Evolutionary conservation across 1,139 yeast species (phyloP), one percentile per base, ranked within the genome.

Genomic region (Taphrina deformans): DNA sequence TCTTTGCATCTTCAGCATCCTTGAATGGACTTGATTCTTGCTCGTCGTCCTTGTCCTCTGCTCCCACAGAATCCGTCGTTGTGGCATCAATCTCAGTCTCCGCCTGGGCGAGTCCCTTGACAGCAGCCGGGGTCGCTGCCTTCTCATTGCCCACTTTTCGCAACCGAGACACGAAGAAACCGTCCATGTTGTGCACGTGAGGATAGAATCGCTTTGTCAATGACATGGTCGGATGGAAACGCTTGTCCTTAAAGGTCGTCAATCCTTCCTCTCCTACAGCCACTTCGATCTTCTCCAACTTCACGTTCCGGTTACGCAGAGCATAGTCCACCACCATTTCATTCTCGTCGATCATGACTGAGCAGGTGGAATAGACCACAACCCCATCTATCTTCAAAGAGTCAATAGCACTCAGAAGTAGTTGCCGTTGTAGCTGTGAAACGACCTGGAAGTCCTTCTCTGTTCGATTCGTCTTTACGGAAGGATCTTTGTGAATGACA

Each of bases 311-410:
- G 76, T 93, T 93, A 75, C 96, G 85, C 72, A 95, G 83, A 31
- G 97, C 99, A 74, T 95, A 95, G 77, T 93, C 97, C n/a, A 95
- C 97, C 65, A 95, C 99, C 26, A 97, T 88, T 78, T 95, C 99
- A 77, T 95, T 93, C 79, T 95, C 99, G 73, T 95, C 99, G 55
- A 93, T 97, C 74, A 96, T 96, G 67, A 95, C 96, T 12, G 98
- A 92, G 83, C 99, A 95, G 0, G 99, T 95, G 3, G 99, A 93
- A 78, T 95, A 95, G 2, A 95, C 99, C 71, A 95, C 89, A 65
- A 88, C 81, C 70, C 98, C 99, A 67, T 99, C 99, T 63, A 93
- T 88, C 66, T 90, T 79, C 48, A 93, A 97, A 4, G 98, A 91
- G 78, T 95, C 99, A 71, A 95, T 95, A 44, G 99, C 99, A 41